A percentile compares a stretch with the other conserved stretches of the same genome.
Conservation (phyloP, 2,329 filamentous ascomycete genomes). For the Alternaria infectoria region DNA sequence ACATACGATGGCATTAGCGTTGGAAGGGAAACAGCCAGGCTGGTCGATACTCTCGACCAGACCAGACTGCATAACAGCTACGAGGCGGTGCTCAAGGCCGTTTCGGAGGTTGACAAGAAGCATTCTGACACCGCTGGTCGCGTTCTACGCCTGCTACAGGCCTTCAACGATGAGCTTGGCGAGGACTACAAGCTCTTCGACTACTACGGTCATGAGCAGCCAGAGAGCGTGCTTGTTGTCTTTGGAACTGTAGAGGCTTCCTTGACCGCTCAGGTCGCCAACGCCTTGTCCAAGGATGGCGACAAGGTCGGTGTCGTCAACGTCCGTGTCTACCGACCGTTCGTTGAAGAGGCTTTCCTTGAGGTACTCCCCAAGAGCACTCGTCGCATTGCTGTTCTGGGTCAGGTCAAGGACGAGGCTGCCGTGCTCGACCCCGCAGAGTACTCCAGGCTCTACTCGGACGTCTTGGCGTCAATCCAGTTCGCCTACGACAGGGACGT, state of each 20-base stretch:
- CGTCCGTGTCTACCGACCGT: conserved; percentile 92
- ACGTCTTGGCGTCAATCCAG: conserved; percentile 83
- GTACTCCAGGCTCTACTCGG: conserved; percentile 88
- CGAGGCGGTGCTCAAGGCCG: conserved; percentile 67
- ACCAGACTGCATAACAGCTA: conserved; percentile 72
- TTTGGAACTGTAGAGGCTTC: conserved; percentile 93
- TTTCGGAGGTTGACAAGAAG: conserved; percentile 70
- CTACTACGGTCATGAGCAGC: conserved; percentile 82
- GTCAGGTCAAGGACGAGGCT: conserved; percentile 79
- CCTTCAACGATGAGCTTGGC: conserved; percentile 88
- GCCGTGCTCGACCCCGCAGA: conserved; percentile 76
- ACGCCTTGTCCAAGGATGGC: conserved; percentile 73
- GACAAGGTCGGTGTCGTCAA: conserved; percentile 85
- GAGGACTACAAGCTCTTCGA: conserved; percentile 94
- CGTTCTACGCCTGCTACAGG: conserved; percentile 70
- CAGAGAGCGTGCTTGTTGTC: conserved; percentile 84
- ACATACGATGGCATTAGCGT: conserved; percentile 87
- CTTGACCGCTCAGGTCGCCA: conserved; percentile 79
- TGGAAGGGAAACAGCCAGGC: conserved; percentile 79
- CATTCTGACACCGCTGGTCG: conserved; percentile 74
- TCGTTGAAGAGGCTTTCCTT: conserved; percentile 93
- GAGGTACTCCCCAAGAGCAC: conserved; percentile 77
- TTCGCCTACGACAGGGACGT: conserved; percentile 67
- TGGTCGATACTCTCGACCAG: conserved; percentile 82
- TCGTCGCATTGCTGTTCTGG: conserved; percentile 80